Conservation (phyloP, 2,329 filamentous ascomycete genomes). For the Penicillium sp. region DNA sequence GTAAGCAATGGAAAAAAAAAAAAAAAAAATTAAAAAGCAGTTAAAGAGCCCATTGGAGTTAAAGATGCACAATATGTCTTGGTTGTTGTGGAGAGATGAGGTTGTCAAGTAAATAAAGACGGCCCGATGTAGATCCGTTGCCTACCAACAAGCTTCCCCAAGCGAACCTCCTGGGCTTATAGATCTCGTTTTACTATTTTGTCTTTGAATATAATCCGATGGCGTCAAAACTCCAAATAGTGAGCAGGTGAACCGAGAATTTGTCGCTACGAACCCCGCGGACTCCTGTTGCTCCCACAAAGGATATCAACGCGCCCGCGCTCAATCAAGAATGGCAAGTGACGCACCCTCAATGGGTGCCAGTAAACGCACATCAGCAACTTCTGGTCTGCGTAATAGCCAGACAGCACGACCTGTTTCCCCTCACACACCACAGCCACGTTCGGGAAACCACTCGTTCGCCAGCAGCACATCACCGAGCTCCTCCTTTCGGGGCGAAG, state of each 20-base stretch:
- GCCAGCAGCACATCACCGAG: slow-evolving; percentile 58
- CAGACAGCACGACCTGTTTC: slow-evolving; percentile 40
- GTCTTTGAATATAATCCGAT: slow-evolving; percentile 6
- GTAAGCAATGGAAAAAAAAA: not conserved
- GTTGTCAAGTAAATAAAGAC: slow-evolving; percentile 28
- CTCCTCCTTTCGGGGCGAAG: slow-evolving; percentile 64
- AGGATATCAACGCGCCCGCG: slow-evolving; percentile 9
- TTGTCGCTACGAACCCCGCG: slow-evolving; percentile 1
- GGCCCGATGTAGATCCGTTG: slow-evolving; percentile 39
- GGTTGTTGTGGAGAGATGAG: not conserved
- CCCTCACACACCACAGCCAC: slow-evolving; percentile 60
- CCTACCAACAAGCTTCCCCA: slow-evolving; percentile 6
- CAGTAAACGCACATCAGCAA: slow-evolving; percentile 22
- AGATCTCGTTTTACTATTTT: not conserved
- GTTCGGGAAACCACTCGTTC: slow-evolving; percentile 50
- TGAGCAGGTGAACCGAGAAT: slow-evolving; percentile 6
- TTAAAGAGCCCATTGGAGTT: slow-evolving; percentile 9
- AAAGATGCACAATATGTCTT: not conserved
- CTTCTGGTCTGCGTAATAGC: slow-evolving; percentile 31
- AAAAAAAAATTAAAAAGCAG: not conserved
- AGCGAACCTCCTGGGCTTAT: not conserved
- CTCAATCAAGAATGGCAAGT: slow-evolving; percentile 20
- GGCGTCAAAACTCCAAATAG: not conserved
- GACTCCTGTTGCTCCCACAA: slow-evolving; percentile 9
- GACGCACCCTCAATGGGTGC: slow-evolving; percentile 24